Base-by-base conservation (phyloP, 2,329 filamentous ascomycete species). In the Elsinoe batatas region DNA sequence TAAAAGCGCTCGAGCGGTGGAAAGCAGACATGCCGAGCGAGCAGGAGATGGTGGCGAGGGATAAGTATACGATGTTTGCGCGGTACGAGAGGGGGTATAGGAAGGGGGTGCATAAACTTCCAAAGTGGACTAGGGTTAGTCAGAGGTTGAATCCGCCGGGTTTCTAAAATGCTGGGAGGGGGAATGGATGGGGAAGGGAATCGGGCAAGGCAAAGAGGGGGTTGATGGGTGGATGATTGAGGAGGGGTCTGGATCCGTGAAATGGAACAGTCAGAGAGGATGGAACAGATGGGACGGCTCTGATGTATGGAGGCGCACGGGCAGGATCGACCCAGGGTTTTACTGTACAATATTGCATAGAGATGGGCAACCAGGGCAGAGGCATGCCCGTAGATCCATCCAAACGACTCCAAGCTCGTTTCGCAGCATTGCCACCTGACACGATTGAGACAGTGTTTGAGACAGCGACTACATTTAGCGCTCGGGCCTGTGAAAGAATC, bases 1-100 rank as follows among this genome's bases (percentile, higher is more conserved):
- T 80, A 56, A 89, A 89, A 73, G 79, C 88, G 54, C 77, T 98
- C 58, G 86, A 95, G 71, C 76, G 84, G 67, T 98, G 93, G 93
- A 95, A 93, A 77, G 79, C 79, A 36, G 89, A 95, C 73, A 98
- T 98, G 93, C 93, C 93, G 18, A 87, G 83, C 22, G 93, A 98
- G 78, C 80, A 83, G 66, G 90, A 97, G 78, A 98, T 98, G 93
- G 70, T 95, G 70, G 86, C 93, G 46, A 86, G 82, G 72, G 93
- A 98, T 75, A 98, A 98, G 75, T 98, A 98, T 75, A 95, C 89
- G 26, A 86, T 98, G 66, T 98, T 97, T 72, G 91, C 95, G 72
- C 84, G 91, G 64, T 96, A 97, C 73, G 90, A 87, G 70, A 95
- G 91, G 82, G 84, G 82, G 65, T 98, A 97, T 72, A 80, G 93